Percentiles rank a stretch among this genome's conserved stretches.
phyloP scores from a whole-genome alignment of 768 basidiomycete species.

The Boletus coccyginus region DNA sequence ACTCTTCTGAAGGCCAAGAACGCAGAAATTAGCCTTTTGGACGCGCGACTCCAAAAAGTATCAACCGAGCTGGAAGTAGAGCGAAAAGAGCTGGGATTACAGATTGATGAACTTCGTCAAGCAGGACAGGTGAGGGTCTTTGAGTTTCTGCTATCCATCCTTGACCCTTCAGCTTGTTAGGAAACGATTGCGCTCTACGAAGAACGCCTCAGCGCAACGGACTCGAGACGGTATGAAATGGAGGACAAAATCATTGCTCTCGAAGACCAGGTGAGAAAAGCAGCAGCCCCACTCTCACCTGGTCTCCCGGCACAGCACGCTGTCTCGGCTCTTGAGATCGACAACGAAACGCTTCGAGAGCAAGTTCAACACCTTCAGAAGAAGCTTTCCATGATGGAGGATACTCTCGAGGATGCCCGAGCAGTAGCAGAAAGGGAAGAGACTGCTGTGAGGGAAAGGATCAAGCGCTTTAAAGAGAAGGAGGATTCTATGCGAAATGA shows the following conservation, averaged over 20 bases:
- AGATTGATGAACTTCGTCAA: conserved; percentile 80
- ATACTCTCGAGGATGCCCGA: conserved; percentile 76
- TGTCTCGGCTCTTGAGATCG: conserved; percentile 82
- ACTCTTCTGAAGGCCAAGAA: conserved; percentile 54
- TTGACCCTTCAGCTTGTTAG: conserved; percentile 35
- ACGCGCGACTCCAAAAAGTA: conserved; percentile 43
- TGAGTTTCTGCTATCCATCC: background rate
- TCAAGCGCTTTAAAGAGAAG: conserved; percentile 69
- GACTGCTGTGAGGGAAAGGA: conserved; percentile 52
- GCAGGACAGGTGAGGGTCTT: conserved; percentile 74
- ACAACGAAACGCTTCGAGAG: conserved; percentile 89
- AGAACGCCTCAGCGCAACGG: conserved; percentile 71
- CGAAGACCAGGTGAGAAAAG: conserved; percentile 47
- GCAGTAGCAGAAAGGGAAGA: conserved; percentile 76
- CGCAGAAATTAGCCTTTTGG: conserved; percentile 56
- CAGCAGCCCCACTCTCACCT: conserved; percentile 33
- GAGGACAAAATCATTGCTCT: conserved; percentile 61
- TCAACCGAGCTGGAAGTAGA: conserved; percentile 54
- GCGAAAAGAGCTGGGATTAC: conserved; percentile 59
- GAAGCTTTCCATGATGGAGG: conserved; percentile 74
- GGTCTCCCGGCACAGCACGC: conserved; percentile 38
- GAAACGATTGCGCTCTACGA: conserved; percentile 96
- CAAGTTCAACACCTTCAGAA: conserved; percentile 87
- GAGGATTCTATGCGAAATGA: conserved; percentile 73
- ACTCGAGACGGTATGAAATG: conserved; percentile 73